These are phyloP conservation scores for Aspergillus tanneri DNA, from an alignment of 2,329 filamentous ascomycete genomes.

Conservation along the genomic window DNA sequence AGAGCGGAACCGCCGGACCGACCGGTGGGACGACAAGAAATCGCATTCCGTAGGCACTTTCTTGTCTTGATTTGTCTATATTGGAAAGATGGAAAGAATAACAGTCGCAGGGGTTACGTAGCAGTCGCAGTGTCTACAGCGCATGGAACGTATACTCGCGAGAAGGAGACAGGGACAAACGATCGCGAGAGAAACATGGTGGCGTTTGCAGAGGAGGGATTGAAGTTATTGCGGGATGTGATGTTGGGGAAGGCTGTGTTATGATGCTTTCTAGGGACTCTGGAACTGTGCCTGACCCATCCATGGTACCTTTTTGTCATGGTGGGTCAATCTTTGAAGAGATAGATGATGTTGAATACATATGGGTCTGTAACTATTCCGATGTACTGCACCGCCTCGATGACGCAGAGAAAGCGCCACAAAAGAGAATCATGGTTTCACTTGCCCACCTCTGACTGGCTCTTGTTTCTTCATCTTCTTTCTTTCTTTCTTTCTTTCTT, in stretches of 20 bases:
- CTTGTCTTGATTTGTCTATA: background rate
- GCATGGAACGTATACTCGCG: slow-evolving; percentile 52
- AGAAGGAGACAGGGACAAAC: slow-evolving; percentile 56
- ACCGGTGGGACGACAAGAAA: slow-evolving; percentile 58
- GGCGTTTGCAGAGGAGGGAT: slow-evolving; percentile 57
- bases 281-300: too few relatives aligned
- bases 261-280: background rate
- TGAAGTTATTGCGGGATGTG: slow-evolving; percentile 58
- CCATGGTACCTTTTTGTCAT: too few relatives aligned
- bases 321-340: too few relatives aligned
- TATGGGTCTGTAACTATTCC: background rate
- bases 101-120: slow-evolving; percentile 55
- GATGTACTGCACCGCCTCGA: slow-evolving; percentile 5
- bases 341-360: too few relatives aligned
- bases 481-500: slow-evolving; percentile 4
- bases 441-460: background rate
- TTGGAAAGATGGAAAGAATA: background rate
- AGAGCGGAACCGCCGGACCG: slow-evolving; percentile 65
- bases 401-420: slow-evolving; percentile 10
- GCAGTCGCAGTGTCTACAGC: slow-evolving; percentile 60
- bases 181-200: slow-evolving; percentile 64
- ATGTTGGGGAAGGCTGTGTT: slow-evolving; percentile 38
- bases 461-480: background rate
- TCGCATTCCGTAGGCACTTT: slow-evolving; percentile 51
- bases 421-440: background rate